phyloP scores from a whole-genome alignment of 2,329 filamentous ascomycete species.

The Leptographium galeiforme region DNA sequence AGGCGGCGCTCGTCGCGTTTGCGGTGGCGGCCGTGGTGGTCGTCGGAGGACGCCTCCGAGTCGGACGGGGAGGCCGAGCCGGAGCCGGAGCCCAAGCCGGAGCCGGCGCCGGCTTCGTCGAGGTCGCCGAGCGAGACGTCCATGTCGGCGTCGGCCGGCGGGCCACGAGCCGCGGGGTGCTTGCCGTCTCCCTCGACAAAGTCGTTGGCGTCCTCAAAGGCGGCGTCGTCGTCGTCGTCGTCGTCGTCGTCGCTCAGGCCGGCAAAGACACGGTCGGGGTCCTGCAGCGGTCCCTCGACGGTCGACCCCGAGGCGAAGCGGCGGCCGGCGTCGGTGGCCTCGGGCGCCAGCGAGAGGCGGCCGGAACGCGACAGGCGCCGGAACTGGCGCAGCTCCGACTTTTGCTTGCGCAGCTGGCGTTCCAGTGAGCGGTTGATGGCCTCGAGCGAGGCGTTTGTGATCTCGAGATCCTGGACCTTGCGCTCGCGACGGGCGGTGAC shows the following conservation, averaged over 20 bases:
- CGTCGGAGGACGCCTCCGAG: constrained; percentile 26
- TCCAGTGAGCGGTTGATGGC: constrained; percentile 93
- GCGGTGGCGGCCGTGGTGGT: constrained; percentile 35
- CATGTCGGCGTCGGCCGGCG: neutral
- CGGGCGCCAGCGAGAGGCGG: constrained; percentile 45
- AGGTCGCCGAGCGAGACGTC: neutral
- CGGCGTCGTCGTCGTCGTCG: constrained; percentile 26
- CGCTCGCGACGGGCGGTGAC: constrained; percentile 82
- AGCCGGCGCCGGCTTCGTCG: neutral
- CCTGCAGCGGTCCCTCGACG: constrained; percentile 24
- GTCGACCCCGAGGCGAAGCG: constrained; percentile 30
- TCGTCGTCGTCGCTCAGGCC: constrained; percentile 36
- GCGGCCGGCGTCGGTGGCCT: constrained; percentile 20
- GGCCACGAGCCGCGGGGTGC: no score
- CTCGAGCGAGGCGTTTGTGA: constrained; percentile 86
- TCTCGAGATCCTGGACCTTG: constrained; percentile 92
- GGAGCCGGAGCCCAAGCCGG: no score
- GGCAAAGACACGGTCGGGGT: constrained; percentile 31
- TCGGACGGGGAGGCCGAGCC: neutral
- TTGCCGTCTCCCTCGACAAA: neutral
- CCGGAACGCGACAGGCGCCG: constrained; percentile 75
- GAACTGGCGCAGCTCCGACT: constrained; percentile 72
- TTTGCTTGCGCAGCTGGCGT: constrained; percentile 81
- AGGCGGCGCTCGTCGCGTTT: constrained; percentile 69
- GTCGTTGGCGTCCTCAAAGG: neutral